phyloP scores from a whole-genome alignment of 768 basidiomycete species.

The Lactarius psammicola region DNA sequence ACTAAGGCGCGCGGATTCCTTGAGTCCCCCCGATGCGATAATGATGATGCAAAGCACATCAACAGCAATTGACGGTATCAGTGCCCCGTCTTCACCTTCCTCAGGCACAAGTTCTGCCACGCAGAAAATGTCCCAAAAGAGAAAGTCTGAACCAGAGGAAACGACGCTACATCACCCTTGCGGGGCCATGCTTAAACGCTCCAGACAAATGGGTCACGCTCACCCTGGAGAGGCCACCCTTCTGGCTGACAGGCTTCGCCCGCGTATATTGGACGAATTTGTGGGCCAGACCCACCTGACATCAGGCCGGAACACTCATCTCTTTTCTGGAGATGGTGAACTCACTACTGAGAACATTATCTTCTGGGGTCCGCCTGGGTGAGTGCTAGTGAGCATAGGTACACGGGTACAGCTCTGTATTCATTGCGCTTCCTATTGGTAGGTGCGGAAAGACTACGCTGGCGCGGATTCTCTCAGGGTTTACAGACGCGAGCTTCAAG shows the following conservation, averaged over 20 bases:
- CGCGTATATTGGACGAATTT: slow-evolving; percentile 59
- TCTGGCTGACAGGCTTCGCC: slow-evolving; percentile 72
- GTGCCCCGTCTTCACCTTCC: too few species aligned
- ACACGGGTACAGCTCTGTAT: neutral
- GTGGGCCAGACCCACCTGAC: slow-evolving; percentile 70
- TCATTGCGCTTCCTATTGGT: slow-evolving; percentile 3
- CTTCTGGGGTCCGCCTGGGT: slow-evolving; percentile 78
- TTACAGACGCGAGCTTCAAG: slow-evolving; percentile 60
- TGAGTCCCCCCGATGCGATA: too few species aligned
- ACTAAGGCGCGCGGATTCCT: too few species aligned
- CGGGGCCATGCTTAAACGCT: too few species aligned
- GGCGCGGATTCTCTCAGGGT: slow-evolving; percentile 64
- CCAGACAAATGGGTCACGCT: neutral
- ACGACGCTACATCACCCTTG: neutral
- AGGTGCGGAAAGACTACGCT: slow-evolving; percentile 77
- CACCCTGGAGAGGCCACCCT: slow-evolving; percentile 41
- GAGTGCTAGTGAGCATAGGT: slow-evolving; percentile 12
- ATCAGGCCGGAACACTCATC: slow-evolving; percentile 52
- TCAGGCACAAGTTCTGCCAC: too few species aligned
- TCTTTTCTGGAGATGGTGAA: slow-evolving; percentile 51
- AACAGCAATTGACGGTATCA: too few species aligned
- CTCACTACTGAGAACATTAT: slow-evolving; percentile 60
- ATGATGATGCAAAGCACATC: neutral
- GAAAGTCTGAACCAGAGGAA: neutral
- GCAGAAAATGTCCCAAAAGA: neutral